Evolutionary conservation across 371 early-diverging fungal genomes (phyloP).

Genomic region (Amoeboaphelidium protococcarum): DNA sequence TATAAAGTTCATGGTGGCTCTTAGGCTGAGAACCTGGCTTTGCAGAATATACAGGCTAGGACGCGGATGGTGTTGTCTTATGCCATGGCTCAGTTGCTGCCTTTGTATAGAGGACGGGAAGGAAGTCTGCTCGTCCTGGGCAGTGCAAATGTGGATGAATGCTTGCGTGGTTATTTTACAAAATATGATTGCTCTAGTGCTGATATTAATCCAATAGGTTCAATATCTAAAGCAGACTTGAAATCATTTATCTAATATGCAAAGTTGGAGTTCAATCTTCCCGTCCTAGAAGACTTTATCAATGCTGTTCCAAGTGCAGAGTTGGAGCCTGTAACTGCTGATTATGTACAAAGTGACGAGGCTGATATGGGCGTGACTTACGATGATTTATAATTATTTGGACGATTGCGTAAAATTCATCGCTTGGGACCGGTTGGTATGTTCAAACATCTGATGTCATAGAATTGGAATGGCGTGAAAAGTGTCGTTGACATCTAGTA

Average conservation of each 20-base stretch:
- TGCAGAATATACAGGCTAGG: constrained; percentile 85
- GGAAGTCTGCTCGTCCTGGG: constrained; percentile 72
- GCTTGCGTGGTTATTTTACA: constrained; percentile 81
- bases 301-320: constrained; percentile 81
- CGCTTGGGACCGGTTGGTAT: constrained; percentile 75
- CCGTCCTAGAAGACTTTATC: too few relatives aligned
- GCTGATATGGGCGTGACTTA: constrained; percentile 95
- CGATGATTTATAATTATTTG: constrained; percentile 66
- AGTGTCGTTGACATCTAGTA: constrained; percentile 33
- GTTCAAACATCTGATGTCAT: constrained; percentile 51
- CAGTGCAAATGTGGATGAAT: constrained; percentile 88
- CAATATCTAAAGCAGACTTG: constrained; percentile 71
- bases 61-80: constrained; percentile 84
- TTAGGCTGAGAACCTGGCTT: constrained; percentile 60
- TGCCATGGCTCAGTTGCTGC: constrained; percentile 73
- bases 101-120: constrained; percentile 48
- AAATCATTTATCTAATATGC: constrained; percentile 46
- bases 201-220: constrained; percentile 88
- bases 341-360: constrained; percentile 62
- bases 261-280: too few relatives aligned
- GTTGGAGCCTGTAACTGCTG: constrained; percentile 55
- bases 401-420: constrained; percentile 57
- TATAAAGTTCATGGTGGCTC: constrained; percentile 69
- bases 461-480: constrained; percentile 51
- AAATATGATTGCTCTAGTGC: constrained; percentile 96